Conservation (phyloP, 192 early-diverging fungal genomes). For the Helicostylum pulchrum region DNA sequence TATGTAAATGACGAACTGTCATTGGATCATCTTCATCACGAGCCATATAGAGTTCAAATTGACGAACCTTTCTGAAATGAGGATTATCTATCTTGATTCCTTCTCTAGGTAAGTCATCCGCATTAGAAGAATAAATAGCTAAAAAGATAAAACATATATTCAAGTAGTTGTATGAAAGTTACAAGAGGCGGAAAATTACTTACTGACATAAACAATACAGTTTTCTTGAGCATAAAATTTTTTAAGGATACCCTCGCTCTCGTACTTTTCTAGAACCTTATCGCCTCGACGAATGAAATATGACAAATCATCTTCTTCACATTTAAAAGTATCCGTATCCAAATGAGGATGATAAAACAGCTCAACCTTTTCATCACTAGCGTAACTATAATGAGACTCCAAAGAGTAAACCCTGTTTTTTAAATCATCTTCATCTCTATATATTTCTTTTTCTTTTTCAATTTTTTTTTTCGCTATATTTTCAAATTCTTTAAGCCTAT, state of each 20-base stretch:
- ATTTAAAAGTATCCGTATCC: too few species aligned
- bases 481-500: not conserved
- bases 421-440: not conserved
- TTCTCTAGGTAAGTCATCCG: not conserved
- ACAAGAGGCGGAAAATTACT: not conserved
- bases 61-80: not conserved
- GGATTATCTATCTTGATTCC: not conserved
- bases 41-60: slow-evolving; percentile 1
- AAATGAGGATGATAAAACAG: not conserved
- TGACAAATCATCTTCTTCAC: not conserved
- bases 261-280: not conserved
- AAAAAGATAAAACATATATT: not conserved
- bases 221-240: slow-evolving; percentile 10
- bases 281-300: not conserved
- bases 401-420: not conserved
- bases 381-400: not conserved
- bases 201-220: slow-evolving; percentile 11
- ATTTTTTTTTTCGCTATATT: not conserved
- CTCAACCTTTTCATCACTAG: too few species aligned
- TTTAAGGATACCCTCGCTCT: slow-evolving; percentile 1
- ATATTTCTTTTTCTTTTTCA: not conserved
- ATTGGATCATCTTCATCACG: not conserved
- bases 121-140: not conserved
- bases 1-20: not conserved
- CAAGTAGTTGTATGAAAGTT: not conserved